Conservation (phyloP, 768 basidiomycete species). For the Chiua virens region DNA sequence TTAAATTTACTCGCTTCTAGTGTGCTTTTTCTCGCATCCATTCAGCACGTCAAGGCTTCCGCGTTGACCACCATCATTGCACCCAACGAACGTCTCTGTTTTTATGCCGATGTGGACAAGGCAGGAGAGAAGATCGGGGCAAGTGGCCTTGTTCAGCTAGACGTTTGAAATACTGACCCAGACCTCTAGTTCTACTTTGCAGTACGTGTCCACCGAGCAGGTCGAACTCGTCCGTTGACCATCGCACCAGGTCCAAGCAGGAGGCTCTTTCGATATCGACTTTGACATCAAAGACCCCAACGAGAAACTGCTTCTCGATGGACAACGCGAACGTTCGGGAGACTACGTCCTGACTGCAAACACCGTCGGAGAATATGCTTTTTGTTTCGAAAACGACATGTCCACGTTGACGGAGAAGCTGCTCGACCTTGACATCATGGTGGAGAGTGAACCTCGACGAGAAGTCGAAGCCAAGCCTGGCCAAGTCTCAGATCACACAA, state of each 20-base stretch:
- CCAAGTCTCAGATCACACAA: slow-evolving; percentile 91
- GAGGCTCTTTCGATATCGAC: slow-evolving; percentile 95
- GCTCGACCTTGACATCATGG: slow-evolving; percentile 96
- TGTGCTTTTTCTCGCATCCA: slow-evolving; percentile 29
- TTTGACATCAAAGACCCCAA: slow-evolving; percentile 91
- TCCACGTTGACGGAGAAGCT: slow-evolving; percentile 92
- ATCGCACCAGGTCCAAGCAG: slow-evolving; percentile 79
- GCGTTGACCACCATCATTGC: slow-evolving; percentile 79
- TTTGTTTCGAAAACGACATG: slow-evolving; percentile 99
- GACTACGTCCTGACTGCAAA: slow-evolving; percentile 98
- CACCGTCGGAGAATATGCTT: slow-evolving; percentile 84
- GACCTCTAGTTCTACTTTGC: slow-evolving; percentile 88
- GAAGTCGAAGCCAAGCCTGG: slow-evolving; percentile 86
- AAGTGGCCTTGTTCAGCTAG: slow-evolving; percentile 30
- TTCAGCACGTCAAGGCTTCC: slow-evolving; percentile 46
- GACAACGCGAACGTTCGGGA: slow-evolving; percentile 86
- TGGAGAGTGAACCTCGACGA: slow-evolving; percentile 92
- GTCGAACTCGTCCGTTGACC: not conserved
- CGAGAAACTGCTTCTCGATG: slow-evolving; percentile 85
- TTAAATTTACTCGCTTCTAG: slow-evolving; percentile 18
- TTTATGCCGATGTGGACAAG: slow-evolving; percentile 96
- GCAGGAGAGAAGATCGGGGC: slow-evolving; percentile 89
- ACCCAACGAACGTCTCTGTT: slow-evolving; percentile 84
- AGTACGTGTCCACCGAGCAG: slow-evolving; percentile 45
- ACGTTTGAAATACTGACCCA: slow-evolving; percentile 7